Evolutionary conservation across 495 filamentous ascomycete species (phyloP).

Genomic region (Trichoderma erinaceum): DNA sequence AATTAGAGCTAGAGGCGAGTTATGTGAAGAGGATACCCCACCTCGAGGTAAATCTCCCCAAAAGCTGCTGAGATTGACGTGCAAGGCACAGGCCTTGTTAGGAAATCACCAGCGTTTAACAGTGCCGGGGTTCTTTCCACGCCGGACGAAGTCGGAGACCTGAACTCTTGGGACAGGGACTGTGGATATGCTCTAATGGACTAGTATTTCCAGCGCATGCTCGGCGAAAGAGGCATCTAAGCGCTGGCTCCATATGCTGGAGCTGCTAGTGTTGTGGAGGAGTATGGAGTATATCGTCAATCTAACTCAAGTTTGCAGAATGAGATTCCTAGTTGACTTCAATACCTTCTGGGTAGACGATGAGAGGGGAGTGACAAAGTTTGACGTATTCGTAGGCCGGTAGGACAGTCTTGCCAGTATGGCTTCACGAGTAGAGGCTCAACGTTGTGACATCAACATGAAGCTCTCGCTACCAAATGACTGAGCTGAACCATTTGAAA

Average conservation of each 20-base stretch:
- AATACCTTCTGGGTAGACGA: not conserved
- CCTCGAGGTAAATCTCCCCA: not conserved
- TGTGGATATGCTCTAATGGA: not conserved
- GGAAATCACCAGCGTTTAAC: not conserved
- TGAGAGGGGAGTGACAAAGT: not conserved
- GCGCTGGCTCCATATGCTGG: too few relatives aligned
- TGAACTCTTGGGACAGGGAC: not conserved
- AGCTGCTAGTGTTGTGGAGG: not conserved
- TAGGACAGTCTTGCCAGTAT: not conserved
- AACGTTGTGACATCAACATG: not conserved
- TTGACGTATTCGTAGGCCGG: not conserved
- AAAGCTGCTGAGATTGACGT: not conserved
- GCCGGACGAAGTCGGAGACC: not conserved
- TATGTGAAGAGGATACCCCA: not conserved
- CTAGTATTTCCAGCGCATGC: not conserved
- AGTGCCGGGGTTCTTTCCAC: not conserved
- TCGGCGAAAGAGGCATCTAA: not conserved
- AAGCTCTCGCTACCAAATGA: not conserved
- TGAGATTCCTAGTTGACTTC: too few relatives aligned
- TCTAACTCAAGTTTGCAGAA: not conserved
- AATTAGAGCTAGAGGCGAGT: not conserved
- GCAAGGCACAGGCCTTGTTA: not conserved
- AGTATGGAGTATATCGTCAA: not conserved
- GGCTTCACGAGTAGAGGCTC: not conserved
- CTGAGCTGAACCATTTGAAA: too few relatives aligned